phyloP scores from a whole-genome alignment of 345 rosid genomes.

The Gossypium herbaceum region DNA sequence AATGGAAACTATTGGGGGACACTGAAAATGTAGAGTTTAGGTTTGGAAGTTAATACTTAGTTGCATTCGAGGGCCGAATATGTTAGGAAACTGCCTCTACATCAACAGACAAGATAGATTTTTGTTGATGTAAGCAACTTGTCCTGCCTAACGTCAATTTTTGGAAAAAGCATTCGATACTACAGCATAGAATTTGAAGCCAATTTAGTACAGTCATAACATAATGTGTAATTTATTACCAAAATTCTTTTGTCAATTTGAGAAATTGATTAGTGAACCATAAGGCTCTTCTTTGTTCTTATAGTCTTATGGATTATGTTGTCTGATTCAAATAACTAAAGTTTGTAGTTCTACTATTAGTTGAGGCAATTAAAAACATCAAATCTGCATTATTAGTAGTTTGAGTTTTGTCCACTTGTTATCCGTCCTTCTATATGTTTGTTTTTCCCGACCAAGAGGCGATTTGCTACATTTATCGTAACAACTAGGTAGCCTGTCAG shows the following conservation, averaged over 20 bases:
- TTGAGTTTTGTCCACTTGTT: neutral
- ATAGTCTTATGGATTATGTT: neutral
- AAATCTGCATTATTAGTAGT: neutral
- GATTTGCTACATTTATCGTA: neutral
- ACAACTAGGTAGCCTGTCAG: neutral
- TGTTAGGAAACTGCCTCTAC: conserved; percentile 21
- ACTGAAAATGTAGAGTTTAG: conserved; percentile 12
- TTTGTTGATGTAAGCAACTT: conserved; percentile 16
- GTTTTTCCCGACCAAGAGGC: neutral
- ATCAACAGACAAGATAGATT: conserved; percentile 9
- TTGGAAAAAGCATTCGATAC: neutral
- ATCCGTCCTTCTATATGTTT: neutral
- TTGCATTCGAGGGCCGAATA: conserved; percentile 13
- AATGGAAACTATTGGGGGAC: conserved; percentile 22
- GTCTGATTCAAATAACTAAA: neutral
- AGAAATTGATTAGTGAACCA: neutral
- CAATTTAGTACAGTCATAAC: too few relatives aligned
- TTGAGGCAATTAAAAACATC: neutral
- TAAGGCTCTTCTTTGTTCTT: neutral
- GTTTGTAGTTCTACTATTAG: neutral
- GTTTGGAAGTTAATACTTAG: conserved; percentile 19
- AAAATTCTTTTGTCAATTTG: neutral
- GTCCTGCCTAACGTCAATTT: neutral
- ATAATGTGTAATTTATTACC: neutral
- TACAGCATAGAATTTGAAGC: neutral